Conservation (phyloP, 331 rosid genomes). For the Quercus phellos region DNA sequence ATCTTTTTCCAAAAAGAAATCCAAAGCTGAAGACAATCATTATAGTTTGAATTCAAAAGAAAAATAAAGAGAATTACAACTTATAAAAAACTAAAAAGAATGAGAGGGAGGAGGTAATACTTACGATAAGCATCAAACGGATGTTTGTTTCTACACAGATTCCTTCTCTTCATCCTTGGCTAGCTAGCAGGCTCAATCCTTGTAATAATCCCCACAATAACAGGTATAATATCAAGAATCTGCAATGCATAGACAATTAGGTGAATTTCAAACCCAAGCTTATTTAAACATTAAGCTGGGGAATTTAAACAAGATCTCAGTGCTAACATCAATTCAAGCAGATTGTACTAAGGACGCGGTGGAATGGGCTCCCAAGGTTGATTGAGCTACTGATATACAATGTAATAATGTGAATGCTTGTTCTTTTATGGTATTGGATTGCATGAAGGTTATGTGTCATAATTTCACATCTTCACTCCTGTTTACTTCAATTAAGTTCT, state of each 20-base stretch:
- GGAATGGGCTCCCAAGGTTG: no score
- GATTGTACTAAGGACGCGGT: no score
- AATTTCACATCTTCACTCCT: no score
- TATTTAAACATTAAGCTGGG: background rate
- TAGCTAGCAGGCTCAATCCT: slow-evolving; percentile 17
- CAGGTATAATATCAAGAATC: background rate
- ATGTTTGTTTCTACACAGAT: slow-evolving; percentile 45
- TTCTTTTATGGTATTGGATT: no score
- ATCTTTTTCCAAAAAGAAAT: background rate
- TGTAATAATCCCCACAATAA: background rate
- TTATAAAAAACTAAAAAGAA: background rate
- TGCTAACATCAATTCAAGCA: background rate
- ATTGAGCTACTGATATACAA: no score
- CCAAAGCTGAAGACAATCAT: background rate
- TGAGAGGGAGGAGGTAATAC: slow-evolving; percentile 20
- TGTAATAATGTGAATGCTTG: no score
- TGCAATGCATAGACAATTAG: slow-evolving; percentile 1
- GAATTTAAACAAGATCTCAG: background rate
- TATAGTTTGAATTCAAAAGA: background rate
- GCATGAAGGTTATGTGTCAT: no score
- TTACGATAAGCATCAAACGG: slow-evolving; percentile 57
- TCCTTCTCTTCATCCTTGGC: slow-evolving; percentile 42
- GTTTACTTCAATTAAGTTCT: no score
- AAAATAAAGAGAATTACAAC: background rate
- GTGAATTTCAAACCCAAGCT: background rate